Conservation (phyloP, 2,329 filamentous ascomycete genomes). For the Trichoderma sp. region DNA sequence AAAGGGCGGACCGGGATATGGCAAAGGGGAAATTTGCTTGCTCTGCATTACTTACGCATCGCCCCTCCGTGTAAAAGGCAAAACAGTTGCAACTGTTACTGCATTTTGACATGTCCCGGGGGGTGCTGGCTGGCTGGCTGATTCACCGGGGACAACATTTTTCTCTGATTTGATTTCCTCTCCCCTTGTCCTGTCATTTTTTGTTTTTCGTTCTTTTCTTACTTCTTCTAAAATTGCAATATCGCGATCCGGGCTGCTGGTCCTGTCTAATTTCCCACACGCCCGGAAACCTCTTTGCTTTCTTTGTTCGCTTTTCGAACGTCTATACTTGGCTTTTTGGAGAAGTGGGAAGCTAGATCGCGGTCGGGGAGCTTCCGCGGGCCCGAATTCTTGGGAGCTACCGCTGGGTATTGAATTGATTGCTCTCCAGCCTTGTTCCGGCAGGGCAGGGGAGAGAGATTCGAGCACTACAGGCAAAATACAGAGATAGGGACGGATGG, state of each 20-base stretch:
- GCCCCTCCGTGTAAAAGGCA: neutral
- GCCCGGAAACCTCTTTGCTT: constrained; percentile 13
- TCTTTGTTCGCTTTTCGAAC: too few relatives aligned
- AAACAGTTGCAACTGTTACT: neutral
- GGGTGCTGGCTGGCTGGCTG: neutral
- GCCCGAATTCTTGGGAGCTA: constrained; percentile 21
- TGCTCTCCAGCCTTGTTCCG: constrained; percentile 3
- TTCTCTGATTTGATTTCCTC: neutral
- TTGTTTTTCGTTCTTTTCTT: neutral
- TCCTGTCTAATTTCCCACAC: constrained; percentile 28
- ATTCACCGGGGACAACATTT: too few relatives aligned
- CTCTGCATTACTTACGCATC: neutral
- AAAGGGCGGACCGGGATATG: neutral
- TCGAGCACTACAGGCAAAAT: neutral
- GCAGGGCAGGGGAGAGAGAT: neutral
- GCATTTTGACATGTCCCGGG: neutral
- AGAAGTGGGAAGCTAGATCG: constrained; percentile 14
- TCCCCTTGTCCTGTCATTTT: too few relatives aligned
- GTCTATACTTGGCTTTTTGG: too few relatives aligned
- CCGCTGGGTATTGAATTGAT: neutral
- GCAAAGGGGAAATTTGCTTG: neutral
- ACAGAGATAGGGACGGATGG: neutral
- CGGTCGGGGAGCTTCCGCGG: constrained; percentile 24
- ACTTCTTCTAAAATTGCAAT: constrained; percentile 13
- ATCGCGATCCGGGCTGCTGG: constrained; percentile 22